phyloP scores from a whole-genome alignment of 306 rosid genomes.

The Fagus sylvatica region DNA sequence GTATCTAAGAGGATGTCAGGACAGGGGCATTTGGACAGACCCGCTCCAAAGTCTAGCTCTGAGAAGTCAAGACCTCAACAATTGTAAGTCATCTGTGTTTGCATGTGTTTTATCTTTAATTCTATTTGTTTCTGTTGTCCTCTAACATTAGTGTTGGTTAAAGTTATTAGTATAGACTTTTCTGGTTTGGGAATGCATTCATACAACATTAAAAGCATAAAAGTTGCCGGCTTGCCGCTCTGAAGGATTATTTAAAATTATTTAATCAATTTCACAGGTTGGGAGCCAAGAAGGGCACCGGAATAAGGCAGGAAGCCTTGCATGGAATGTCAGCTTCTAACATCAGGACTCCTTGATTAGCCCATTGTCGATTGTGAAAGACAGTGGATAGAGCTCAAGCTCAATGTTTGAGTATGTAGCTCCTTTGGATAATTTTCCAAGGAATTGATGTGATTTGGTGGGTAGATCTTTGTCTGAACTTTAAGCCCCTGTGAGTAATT shows the following conservation, averaged over 20 bases:
- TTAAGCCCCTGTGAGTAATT: neutral
- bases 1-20: constrained; percentile 56
- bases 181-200: neutral
- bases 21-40: constrained; percentile 16
- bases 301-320: neutral
- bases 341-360: neutral
- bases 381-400: neutral
- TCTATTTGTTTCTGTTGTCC: constrained; percentile 1
- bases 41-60: constrained; percentile 23
- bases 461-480: neutral
- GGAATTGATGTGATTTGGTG: neutral
- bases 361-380: constrained; percentile 8
- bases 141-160: neutral
- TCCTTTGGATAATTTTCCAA: neutral
- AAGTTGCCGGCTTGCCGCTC: constrained; percentile 5
- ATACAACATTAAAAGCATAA: neutral
- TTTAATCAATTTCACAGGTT: constrained; percentile 4
- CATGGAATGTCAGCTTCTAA: constrained; percentile 5
- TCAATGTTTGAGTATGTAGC: neutral
- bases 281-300: constrained; percentile 9
- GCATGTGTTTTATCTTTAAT: neutral
- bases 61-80: constrained; percentile 26
- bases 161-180: neutral
- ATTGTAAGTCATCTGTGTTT: constrained; percentile 22
- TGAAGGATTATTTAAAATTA: neutral